phyloP scores from a whole-genome alignment of 2,329 filamentous ascomycete genomes.

The Cladosporium sp. region DNA sequence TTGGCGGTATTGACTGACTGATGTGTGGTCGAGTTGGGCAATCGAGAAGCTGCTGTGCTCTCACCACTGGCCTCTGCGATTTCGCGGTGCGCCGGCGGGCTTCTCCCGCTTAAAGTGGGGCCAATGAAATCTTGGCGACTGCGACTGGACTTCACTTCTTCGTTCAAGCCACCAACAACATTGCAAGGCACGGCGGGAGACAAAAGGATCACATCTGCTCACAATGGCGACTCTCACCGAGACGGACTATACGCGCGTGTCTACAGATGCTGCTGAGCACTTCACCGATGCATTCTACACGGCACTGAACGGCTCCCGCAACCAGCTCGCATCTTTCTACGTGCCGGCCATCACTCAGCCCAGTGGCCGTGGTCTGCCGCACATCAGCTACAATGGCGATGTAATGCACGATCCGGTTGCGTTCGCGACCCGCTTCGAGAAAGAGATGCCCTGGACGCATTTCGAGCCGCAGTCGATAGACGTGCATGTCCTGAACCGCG shows the following conservation, averaged over 20 bases:
- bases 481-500: conserved; percentile 71
- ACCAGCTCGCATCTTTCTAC: conserved; percentile 66
- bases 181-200: not conserved
- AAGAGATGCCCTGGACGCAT: conserved; percentile 57
- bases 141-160: not conserved
- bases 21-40: not conserved
- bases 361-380: conserved; percentile 51
- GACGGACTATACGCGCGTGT: conserved; percentile 26
- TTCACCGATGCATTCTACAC: conserved; percentile 75
- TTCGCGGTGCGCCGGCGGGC: conserved; percentile 6
- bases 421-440: conserved; percentile 65
- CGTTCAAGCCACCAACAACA: not conserved
- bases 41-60: not conserved
- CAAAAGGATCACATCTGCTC: not conserved
- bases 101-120: too few species aligned
- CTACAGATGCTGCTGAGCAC: conserved; percentile 58
- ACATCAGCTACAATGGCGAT: conserved; percentile 78
- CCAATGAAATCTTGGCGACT: not conserved
- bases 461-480: conserved; percentile 76
- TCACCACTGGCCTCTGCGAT: conserved; percentile 4
- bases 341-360: conserved; percentile 54
- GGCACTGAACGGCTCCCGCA: conserved; percentile 59
- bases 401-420: conserved; percentile 58
- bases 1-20: conserved; percentile 46
- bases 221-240: conserved; percentile 26